Conservation (phyloP, 176 grass and related monocot genomes). For the Tillandsia fasciculata region DNA sequence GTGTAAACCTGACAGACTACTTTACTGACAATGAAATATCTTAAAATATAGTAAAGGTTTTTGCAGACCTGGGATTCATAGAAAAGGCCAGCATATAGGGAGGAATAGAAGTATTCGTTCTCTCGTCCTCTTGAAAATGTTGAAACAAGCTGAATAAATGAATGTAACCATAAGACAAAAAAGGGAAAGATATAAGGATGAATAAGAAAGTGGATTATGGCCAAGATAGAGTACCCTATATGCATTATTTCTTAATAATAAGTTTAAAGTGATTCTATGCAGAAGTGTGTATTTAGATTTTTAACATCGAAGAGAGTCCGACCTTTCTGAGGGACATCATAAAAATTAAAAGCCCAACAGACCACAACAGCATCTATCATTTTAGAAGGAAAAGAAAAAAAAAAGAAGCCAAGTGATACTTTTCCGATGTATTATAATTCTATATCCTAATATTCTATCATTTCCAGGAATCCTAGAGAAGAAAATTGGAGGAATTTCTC, state of each 20-base stretch:
- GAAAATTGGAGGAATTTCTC: too few relatives aligned
- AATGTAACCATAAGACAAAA: background rate
- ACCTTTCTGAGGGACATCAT: too few relatives aligned
- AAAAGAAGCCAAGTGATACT: too few relatives aligned
- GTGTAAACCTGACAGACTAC: background rate
- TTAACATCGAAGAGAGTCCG: too few relatives aligned
- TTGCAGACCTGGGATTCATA: constrained; percentile 70
- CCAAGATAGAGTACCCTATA: background rate
- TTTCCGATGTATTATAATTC: too few relatives aligned
- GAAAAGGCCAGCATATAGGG: constrained; percentile 70
- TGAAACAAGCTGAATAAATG: constrained; percentile 41
- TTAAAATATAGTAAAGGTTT: background rate
- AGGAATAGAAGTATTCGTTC: constrained; percentile 66
- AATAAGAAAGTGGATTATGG: background rate
- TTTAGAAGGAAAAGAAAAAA: too few relatives aligned
- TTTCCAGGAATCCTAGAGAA: too few relatives aligned
- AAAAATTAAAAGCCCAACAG: too few relatives aligned
- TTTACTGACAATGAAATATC: background rate
- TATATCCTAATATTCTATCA: too few relatives aligned
- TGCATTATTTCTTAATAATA: background rate
- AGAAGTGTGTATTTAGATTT: too few relatives aligned
- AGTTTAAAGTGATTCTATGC: too few relatives aligned
- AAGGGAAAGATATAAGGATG: background rate
- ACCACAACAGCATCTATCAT: too few relatives aligned
- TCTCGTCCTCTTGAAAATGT: constrained; percentile 39